Conservation (phyloP, 2,329 filamentous ascomycete genomes). For the Coniochaeta prunicola region DNA sequence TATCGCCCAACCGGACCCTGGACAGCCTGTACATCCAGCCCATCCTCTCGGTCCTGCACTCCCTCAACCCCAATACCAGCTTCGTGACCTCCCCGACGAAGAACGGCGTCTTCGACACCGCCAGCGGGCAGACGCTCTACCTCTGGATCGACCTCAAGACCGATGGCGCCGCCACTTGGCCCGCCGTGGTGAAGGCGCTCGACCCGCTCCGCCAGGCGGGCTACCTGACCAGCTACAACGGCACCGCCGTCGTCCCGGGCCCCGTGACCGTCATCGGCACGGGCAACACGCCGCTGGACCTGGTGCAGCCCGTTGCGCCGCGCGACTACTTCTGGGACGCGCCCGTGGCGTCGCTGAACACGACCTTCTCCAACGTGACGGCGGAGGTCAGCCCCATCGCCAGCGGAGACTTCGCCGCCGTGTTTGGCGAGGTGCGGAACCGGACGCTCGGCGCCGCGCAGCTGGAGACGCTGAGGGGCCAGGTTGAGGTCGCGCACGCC, state of each 20-base stretch:
- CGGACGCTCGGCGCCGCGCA: slow-evolving; percentile 37
- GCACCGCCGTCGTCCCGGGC: slow-evolving; percentile 37
- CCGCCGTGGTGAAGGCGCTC: slow-evolving; percentile 42
- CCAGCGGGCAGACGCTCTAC: slow-evolving; percentile 43
- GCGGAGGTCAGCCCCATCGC: slow-evolving; percentile 17
- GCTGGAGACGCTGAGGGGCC: slow-evolving; percentile 37
- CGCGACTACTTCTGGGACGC: slow-evolving; percentile 31
- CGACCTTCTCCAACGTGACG: slow-evolving; percentile 16
- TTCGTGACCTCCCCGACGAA: slow-evolving; percentile 33
- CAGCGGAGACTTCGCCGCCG: slow-evolving; percentile 25
- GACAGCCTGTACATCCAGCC: slow-evolving; percentile 55
- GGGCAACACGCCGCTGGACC: slow-evolving; percentile 51
- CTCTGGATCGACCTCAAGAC: slow-evolving; percentile 65
- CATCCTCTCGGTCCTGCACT: slow-evolving; percentile 46
- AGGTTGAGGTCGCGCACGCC: slow-evolving; percentile 44
- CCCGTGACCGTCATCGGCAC: slow-evolving; percentile 62
- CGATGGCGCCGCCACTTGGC: slow-evolving; percentile 40
- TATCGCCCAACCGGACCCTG: slow-evolving; percentile 50
- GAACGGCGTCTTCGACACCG: slow-evolving; percentile 47
- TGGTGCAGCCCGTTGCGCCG: slow-evolving; percentile 49
- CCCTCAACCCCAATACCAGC: slow-evolving; percentile 39
- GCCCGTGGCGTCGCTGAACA: slow-evolving; percentile 13
- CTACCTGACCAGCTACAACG: slow-evolving; percentile 45
- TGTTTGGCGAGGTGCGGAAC: slow-evolving; percentile 26
- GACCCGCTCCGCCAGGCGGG: slow-evolving; percentile 47